Conservation (phyloP, 2,329 filamentous ascomycete genomes). For the Beauveria caledonica region DNA sequence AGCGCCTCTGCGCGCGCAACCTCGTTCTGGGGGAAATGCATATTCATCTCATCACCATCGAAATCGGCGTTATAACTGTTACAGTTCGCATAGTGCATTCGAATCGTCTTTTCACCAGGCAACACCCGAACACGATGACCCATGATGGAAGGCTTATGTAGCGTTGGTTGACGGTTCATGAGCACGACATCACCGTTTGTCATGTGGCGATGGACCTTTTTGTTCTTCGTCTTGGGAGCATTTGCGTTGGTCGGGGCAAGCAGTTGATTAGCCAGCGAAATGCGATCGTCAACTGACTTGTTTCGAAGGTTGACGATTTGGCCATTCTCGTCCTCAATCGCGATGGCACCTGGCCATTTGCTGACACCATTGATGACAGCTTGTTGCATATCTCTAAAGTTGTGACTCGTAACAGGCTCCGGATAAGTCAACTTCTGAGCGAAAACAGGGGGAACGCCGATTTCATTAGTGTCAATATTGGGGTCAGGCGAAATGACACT, state of each 20-base stretch:
- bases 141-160: conserved; percentile 99
- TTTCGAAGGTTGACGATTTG: conserved; percentile 80
- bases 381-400: conserved; percentile 91
- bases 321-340: conserved; percentile 93
- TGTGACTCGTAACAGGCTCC: conserved; percentile 94
- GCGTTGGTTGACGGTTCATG: conserved; percentile 96
- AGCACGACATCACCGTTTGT: conserved; percentile 95
- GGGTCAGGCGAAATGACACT: conserved; percentile 98
- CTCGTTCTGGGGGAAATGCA: conserved; percentile 99
- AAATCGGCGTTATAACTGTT: conserved; percentile 99
- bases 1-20: conserved; percentile 87
- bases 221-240: conserved; percentile 70
- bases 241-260: conserved; percentile 73
- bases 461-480: conserved; percentile 98
- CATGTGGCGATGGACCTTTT: conserved; percentile 93
- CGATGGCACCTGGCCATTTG: conserved; percentile 88
- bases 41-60: conserved; percentile 99
- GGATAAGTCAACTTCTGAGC: conserved; percentile 93
- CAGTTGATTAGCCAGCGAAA: conserved; percentile 85
- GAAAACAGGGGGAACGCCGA: conserved; percentile 96
- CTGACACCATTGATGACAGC: conserved; percentile 92
- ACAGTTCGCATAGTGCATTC: conserved; percentile 99
- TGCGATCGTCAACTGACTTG: conserved; percentile 80
- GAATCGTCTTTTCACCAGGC: conserved; percentile 91
- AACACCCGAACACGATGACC: conserved; percentile 88